Percentiles rank a stretch among this genome's conserved stretches.
Evolutionary conservation across 2,329 filamentous ascomycete species (phyloP).

Genomic region (Pseudocercospora musae): DNA sequence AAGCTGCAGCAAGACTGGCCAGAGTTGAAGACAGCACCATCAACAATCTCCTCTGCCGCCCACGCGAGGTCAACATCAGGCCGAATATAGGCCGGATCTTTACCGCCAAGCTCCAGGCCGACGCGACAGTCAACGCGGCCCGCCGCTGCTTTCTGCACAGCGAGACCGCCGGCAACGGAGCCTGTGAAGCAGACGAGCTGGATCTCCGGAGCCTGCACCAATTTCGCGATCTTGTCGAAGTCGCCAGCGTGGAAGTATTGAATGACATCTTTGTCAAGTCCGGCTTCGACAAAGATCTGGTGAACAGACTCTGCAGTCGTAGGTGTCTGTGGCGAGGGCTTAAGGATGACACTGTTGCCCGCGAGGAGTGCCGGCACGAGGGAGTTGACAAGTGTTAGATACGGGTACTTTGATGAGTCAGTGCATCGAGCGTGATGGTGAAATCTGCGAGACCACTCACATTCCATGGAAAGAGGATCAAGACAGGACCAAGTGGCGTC

Average conservation of each 20-base stretch:
- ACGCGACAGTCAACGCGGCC: conserved; percentile 77
- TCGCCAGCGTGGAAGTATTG: conserved; percentile 92
- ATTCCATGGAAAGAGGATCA: conserved; percentile 95
- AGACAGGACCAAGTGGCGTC: conserved; percentile 78
- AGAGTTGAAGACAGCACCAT: conserved; percentile 95
- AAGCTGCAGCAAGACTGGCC: conserved; percentile 96
- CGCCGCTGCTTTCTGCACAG: conserved; percentile 79
- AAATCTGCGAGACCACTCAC: conserved; percentile 55
- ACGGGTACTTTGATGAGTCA: conserved; percentile 68
- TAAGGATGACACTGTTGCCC: conserved; percentile 88
- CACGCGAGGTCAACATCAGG: conserved; percentile 82
- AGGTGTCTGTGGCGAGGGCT: conserved; percentile 92
- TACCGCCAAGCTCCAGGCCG: conserved; percentile 87
- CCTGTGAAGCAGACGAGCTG: conserved; percentile 89
- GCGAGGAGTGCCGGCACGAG: conserved; percentile 86
- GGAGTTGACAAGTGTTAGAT: conserved; percentile 88
- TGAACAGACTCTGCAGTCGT: conserved; percentile 83
- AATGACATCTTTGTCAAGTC: conserved; percentile 76
- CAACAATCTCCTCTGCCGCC: conserved; percentile 92
- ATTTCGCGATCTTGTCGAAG: conserved; percentile 68
- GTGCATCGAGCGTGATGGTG: conserved; percentile 1
- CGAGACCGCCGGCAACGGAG: conserved; percentile 80
- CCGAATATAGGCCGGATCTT: conserved; percentile 88
- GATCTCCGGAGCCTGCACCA: conserved; percentile 74
- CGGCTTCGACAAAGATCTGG: conserved; percentile 72